A percentile compares a stretch with the other conserved stretches of the same genome.
phyloP scores from a whole-genome alignment of 805 yeast genomes.

The Yarrowia hollandica region DNA sequence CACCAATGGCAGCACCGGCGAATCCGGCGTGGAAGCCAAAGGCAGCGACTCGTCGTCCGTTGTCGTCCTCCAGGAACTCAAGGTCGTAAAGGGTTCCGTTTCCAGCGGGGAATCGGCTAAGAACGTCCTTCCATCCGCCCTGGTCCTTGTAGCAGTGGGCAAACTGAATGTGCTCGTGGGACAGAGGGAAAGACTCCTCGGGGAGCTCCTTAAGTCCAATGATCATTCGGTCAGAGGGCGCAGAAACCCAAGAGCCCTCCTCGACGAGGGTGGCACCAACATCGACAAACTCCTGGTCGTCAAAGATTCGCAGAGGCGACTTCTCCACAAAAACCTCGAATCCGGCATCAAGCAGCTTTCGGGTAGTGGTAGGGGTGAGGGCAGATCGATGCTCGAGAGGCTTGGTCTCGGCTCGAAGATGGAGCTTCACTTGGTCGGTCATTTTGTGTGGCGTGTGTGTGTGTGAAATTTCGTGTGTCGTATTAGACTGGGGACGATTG shows the following conservation, averaged over 20 bases:
- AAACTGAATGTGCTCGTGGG: conserved; percentile 96
- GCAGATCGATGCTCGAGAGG: conserved; percentile 98
- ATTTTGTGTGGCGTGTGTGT: conserved; percentile 18
- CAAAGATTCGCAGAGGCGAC: conserved; percentile 78
- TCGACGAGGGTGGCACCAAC: conserved; percentile 90
- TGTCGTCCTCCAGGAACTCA: conserved; percentile 90
- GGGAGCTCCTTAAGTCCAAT: conserved; percentile 95
- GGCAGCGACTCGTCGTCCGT: conserved; percentile 98
- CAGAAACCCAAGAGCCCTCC: conserved; percentile 87
- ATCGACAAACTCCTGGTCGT: conserved; percentile 65
- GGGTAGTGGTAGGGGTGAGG: conserved; percentile 87
- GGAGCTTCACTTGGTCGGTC: conserved; percentile 56
- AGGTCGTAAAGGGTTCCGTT: conserved; percentile 88
- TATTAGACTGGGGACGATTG: not conserved
- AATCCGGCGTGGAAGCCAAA: conserved; percentile 99
- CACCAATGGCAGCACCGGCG: conserved; percentile 98
- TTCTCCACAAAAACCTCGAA: conserved; percentile 88
- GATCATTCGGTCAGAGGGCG: conserved; percentile 87
- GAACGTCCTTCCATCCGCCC: conserved; percentile 93
- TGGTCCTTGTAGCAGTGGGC: conserved; percentile 99
- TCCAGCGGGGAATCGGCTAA: conserved; percentile 86
- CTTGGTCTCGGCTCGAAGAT: conserved; percentile 95
- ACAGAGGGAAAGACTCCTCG: conserved; percentile 85
- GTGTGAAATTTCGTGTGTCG: not conserved
- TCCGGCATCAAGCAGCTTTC: conserved; percentile 80